phyloP scores from a whole-genome alignment of 192 early-diverging fungal genomes.

The Diversispora eburnea region DNA sequence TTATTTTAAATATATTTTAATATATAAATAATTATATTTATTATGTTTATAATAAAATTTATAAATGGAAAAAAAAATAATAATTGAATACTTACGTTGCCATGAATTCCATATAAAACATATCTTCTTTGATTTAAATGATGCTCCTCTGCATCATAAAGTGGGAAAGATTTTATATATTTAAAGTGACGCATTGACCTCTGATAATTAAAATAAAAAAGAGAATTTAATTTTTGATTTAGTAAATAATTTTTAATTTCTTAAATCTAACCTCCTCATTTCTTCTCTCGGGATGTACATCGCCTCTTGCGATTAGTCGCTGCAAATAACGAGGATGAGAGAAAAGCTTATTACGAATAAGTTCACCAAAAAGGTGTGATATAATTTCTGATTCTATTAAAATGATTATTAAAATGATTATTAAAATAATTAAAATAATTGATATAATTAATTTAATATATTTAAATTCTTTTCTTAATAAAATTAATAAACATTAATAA shows the following conservation, averaged over 20 bases:
- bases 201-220: not conserved
- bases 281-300: slow-evolving; percentile 36
- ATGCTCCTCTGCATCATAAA: slow-evolving; percentile 35
- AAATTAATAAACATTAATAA: too few species aligned
- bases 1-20: too few species aligned
- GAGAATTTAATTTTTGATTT: not conserved
- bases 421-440: slow-evolving; percentile 11
- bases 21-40: not conserved
- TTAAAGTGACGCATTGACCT: slow-evolving; percentile 42
- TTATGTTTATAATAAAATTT: not conserved
- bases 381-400: slow-evolving; percentile 36
- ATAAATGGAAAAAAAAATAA: not conserved
- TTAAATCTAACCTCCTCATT: slow-evolving; percentile 29
- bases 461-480: not conserved
- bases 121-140: slow-evolving; percentile 51
- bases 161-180: slow-evolving; percentile 46
- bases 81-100: slow-evolving; percentile 29
- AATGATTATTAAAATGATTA: slow-evolving; percentile 2
- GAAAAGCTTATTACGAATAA: slow-evolving; percentile 47
- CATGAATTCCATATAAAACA: slow-evolving; percentile 41
- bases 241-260: not conserved
- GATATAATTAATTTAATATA: not conserved
- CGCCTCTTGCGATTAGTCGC: slow-evolving; percentile 57
- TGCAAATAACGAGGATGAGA: slow-evolving; percentile 55
- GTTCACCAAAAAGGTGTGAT: slow-evolving; percentile 46